Evolutionary conservation across 2,329 filamentous ascomycete species (phyloP).

Genomic region (Cladophialophora chaetospira): DNA sequence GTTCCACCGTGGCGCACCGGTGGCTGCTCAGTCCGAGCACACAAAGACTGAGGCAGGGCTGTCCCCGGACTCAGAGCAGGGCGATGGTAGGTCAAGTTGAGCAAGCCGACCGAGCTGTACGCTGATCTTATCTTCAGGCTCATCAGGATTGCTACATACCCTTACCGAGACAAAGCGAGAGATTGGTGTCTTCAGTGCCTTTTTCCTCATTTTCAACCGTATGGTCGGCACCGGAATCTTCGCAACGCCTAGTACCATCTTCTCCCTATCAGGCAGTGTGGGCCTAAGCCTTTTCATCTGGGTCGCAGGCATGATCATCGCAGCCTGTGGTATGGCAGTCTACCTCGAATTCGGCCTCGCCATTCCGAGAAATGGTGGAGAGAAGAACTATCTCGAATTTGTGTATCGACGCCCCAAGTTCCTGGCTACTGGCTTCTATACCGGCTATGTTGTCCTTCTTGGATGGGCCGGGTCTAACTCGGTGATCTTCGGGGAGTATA

Average conservation of each 20-base stretch:
- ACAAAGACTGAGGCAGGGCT: neutral
- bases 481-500: slow-evolving; percentile 56
- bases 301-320: slow-evolving; percentile 54
- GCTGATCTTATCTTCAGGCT: neutral
- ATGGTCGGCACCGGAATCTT: slow-evolving; percentile 52
- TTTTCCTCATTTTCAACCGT: slow-evolving; percentile 53
- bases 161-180: slow-evolving; percentile 21
- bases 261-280: slow-evolving; percentile 57
- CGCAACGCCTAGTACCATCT: slow-evolving; percentile 60
- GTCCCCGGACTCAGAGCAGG: neutral
- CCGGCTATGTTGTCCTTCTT: slow-evolving; percentile 53
- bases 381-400: slow-evolving; percentile 58
- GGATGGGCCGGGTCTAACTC: slow-evolving; percentile 57
- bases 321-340: slow-evolving; percentile 50
- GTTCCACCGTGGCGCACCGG: neutral
- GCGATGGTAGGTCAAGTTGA: neutral
- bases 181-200: slow-evolving; percentile 45
- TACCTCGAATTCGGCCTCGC: slow-evolving; percentile 52
- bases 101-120: neutral
- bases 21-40: neutral
- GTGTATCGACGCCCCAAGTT: slow-evolving; percentile 55
- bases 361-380: slow-evolving; percentile 52
- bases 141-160: neutral
- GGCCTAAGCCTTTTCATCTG: slow-evolving; percentile 58
- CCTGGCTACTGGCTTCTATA: slow-evolving; percentile 57